Percentiles rank a stretch among this genome's conserved stretches.
phyloP scores from a whole-genome alignment of 2,329 filamentous ascomycete genomes.

The Emmonsiellopsis sp. region DNA sequence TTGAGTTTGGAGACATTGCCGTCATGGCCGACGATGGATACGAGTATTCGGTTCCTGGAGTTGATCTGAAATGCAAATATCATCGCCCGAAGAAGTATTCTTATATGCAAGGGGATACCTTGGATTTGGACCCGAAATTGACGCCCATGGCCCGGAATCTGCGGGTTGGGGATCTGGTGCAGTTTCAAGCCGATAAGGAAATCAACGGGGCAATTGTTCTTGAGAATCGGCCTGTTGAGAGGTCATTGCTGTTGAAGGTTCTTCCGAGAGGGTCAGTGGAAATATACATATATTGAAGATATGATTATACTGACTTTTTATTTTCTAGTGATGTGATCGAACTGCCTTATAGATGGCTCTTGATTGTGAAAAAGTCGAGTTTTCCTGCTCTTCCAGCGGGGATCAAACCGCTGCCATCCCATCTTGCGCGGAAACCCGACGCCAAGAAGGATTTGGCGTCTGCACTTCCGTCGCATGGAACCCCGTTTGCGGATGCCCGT shows the following conservation, averaged over 20 bases:
- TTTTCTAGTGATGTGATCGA: constrained; percentile 40
- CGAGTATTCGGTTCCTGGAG: constrained; percentile 84
- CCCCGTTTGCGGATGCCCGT: constrained; percentile 51
- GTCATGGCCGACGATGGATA: constrained; percentile 84
- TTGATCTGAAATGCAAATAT: constrained; percentile 90
- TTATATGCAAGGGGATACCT: constrained; percentile 56
- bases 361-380: constrained; percentile 41
- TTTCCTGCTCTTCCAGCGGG: constrained; percentile 37
- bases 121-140: constrained; percentile 63
- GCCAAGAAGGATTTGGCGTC: constrained; percentile 46
- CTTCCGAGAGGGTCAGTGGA: constrained; percentile 68
- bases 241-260: constrained; percentile 68
- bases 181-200: constrained; percentile 75
- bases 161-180: constrained; percentile 66
- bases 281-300: background rate
- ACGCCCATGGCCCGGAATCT: constrained; percentile 59
- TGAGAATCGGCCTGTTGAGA: constrained; percentile 69
- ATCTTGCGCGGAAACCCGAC: constrained; percentile 43
- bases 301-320: constrained; percentile 7
- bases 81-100: constrained; percentile 81
- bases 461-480: constrained; percentile 55
- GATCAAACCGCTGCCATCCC: constrained; percentile 37
- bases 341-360: constrained; percentile 49
- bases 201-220: constrained; percentile 85
- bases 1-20: constrained; percentile 76